phyloP scores from a whole-genome alignment of 306 rosid genomes.

The Gastrolobium villosum region DNA sequence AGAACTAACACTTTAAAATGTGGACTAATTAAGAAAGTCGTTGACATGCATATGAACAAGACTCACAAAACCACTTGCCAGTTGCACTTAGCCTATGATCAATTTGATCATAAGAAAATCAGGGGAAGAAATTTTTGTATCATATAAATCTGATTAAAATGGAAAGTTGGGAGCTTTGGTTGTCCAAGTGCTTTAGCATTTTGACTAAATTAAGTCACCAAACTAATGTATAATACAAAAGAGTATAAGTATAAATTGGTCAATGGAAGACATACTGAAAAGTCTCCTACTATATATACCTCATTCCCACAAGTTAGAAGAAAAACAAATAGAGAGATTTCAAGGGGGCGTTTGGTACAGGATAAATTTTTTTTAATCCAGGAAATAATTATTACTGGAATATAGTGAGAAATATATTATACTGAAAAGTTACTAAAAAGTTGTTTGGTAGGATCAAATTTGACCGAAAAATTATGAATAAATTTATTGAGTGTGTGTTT shows the following conservation, averaged over 20 bases:
- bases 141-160: slow-evolving; percentile 27
- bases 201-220: slow-evolving; percentile 43
- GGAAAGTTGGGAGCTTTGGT: slow-evolving; percentile 27
- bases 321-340: slow-evolving; percentile 12
- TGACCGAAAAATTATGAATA: no score
- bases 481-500: no score
- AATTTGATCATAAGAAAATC: slow-evolving; percentile 3
- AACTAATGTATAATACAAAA: slow-evolving; percentile 48
- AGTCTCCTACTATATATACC: slow-evolving; percentile 36
- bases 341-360: no score
- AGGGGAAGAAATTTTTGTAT: background rate
- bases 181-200: slow-evolving; percentile 20
- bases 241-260: slow-evolving; percentile 31
- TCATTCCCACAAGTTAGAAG: slow-evolving; percentile 44
- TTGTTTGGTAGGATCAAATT: no score
- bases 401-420: no score
- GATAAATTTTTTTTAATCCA: no score
- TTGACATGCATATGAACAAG: slow-evolving; percentile 28
- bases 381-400: no score
- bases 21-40: slow-evolving; percentile 11
- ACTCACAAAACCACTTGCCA: slow-evolving; percentile 11
- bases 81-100: slow-evolving; percentile 3
- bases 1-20: slow-evolving; percentile 7
- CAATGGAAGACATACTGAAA: slow-evolving; percentile 41
- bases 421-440: no score